A percentile compares a stretch with the other conserved stretches of the same genome.
These are phyloP conservation scores for Platanthera zijinensis DNA, from an alignment of 106 monocot genomes.

Conservation along the genomic window DNA sequence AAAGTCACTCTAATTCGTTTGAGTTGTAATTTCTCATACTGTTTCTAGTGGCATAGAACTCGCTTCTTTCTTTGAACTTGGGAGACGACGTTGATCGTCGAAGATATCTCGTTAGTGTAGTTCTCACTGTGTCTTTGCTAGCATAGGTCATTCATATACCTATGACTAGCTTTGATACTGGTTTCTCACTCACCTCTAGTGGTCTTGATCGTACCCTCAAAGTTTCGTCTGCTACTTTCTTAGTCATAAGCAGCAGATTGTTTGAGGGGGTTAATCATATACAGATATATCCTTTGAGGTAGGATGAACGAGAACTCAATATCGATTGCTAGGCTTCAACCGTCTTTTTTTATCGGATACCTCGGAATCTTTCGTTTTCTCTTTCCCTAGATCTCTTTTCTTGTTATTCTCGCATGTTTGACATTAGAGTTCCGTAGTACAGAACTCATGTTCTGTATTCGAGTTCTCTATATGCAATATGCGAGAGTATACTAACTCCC, in stretches of 20 bases:
- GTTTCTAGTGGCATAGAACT: too few relatives aligned
- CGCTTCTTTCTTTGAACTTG: conserved; percentile 1
- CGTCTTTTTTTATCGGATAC: background rate
- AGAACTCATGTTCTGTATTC: conserved; percentile 3
- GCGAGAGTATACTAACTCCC: background rate
- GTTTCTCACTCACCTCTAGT: too few relatives aligned
- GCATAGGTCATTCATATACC: conserved; percentile 1
- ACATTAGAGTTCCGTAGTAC: background rate
- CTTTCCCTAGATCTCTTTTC: conserved; percentile 7
- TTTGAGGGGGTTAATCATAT: background rate
- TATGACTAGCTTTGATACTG: conserved; percentile 1
- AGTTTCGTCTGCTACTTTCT: too few relatives aligned
- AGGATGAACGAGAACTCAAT: background rate
- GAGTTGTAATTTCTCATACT: too few relatives aligned
- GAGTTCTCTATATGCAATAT: background rate
- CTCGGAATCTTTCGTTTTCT: too few relatives aligned
- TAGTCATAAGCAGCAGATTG: too few relatives aligned
- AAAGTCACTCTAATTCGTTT: too few relatives aligned
- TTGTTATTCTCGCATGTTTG: conserved; percentile 6
- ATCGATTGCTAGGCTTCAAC: background rate
- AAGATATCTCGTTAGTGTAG: background rate
- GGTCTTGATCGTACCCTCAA: too few relatives aligned
- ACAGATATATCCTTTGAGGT: background rate
- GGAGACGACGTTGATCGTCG: conserved; percentile 7
- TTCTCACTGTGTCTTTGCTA: conserved; percentile 5